Base-by-base conservation (phyloP, 225 moss, liverwort and hornwort species). In the Straminergon stramineum region DNA sequence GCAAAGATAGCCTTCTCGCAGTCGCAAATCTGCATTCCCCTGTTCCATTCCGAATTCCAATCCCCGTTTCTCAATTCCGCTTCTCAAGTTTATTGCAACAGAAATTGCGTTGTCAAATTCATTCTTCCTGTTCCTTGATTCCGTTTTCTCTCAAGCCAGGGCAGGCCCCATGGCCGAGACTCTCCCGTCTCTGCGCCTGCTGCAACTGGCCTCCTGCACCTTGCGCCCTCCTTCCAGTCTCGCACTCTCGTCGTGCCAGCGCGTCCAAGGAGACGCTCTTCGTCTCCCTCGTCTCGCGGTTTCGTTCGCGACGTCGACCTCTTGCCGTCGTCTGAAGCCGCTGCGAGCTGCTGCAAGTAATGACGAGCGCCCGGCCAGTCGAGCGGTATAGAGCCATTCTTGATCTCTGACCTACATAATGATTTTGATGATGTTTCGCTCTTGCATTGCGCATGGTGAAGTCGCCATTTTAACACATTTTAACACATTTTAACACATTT, bases 181-280 rank as follows among this genome's bases (percentile, higher is more conserved):
- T 87, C 91, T 91, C 35, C 82, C 77, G 82, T 89, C 91, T 70
- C 91, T 92, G 76, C 88, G 88, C 89, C 88, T 93, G 85, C 88
- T 93, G 89, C 93, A 91, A 85, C 87, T 88, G 90, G 87, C 91
- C 68, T 90, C 91, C 68, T 91, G 91, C 91, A 71, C 81, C 61
- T 82, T 43, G 89, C 89, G 87, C 58, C 89, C 89, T 63, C 93
- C 90, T 45, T 86, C 88, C 34, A 5, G 76, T 8, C 45, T 63
- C 76, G 82, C 85, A 11, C 48, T 85, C 63, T 78, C 90, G 17
- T 89, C 84, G 22, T 93, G 91, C 77, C n/a, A 73, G 61, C 88
- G 88, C 17, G 65, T 91, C 16, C 88, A 88, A 53, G 89, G 62
- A 37, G 85, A 63, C 37, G 28, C 89, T 84, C 76, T 88, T 71